phyloP scores from a whole-genome alignment of 768 basidiomycete genomes.

The Hebeloma cylindrosporum region DNA sequence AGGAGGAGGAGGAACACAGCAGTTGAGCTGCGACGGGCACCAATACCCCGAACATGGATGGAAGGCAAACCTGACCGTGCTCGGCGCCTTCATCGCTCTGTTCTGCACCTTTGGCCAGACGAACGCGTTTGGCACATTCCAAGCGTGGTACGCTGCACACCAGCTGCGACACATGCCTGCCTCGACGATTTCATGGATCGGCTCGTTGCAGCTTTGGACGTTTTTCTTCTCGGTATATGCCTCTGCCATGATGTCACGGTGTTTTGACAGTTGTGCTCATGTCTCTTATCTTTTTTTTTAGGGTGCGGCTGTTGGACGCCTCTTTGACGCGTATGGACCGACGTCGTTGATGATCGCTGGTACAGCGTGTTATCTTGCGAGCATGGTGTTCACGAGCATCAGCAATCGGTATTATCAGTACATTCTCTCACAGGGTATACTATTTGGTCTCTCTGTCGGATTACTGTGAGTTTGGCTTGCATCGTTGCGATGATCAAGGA shows the following conservation, averaged over 20 bases:
- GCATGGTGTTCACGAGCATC: constrained; percentile 62
- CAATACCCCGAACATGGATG: constrained; percentile 30
- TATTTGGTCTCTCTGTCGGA: constrained; percentile 67
- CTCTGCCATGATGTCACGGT: not conserved
- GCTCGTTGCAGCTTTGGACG: constrained; percentile 64
- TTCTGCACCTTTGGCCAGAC: constrained; percentile 74
- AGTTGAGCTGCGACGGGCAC: not conserved
- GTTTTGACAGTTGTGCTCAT: not conserved
- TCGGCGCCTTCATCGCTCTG: constrained; percentile 65
- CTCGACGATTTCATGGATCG: constrained; percentile 70
- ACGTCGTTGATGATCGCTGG: constrained; percentile 52
- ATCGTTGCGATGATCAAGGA: constrained; percentile 4
- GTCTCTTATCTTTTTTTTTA: constrained; percentile 23
- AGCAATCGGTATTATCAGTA: constrained; percentile 59
- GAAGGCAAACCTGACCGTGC: constrained; percentile 48
- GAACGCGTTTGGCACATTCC: constrained; percentile 72
- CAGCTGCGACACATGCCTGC: constrained; percentile 51
- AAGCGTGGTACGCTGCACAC: constrained; percentile 63
- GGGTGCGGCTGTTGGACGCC: constrained; percentile 61
- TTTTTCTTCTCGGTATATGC: constrained; percentile 66
- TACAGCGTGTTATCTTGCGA: constrained; percentile 44
- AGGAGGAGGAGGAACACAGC: no score
- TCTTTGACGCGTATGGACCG: constrained; percentile 64
- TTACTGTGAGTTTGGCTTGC: constrained; percentile 49
- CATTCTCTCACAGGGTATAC: constrained; percentile 58